These are phyloP conservation scores for Zymoseptoria pseudotritici DNA, from an alignment of 2,329 filamentous ascomycete species.

Conservation along the genomic window DNA sequence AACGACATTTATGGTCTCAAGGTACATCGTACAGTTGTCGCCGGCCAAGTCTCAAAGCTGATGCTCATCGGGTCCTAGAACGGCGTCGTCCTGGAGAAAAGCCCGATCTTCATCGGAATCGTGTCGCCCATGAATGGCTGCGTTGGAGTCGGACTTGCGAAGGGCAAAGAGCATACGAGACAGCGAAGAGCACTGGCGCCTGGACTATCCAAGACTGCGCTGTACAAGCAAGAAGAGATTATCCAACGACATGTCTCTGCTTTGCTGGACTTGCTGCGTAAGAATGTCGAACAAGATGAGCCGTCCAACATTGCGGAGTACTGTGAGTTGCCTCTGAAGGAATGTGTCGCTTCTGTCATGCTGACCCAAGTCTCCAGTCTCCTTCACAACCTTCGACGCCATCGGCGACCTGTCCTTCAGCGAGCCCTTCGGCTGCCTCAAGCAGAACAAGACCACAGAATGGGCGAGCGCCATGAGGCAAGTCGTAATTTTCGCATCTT, in stretches of 20 bases:
- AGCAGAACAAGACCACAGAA: conserved; percentile 1
- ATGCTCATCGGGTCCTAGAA: background rate
- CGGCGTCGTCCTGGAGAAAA: conserved; percentile 8
- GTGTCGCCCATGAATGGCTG: conserved; percentile 6
- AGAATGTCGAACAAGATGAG: background rate
- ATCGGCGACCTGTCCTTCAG: conserved; percentile 5
- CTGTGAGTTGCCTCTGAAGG: background rate
- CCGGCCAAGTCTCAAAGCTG: background rate
- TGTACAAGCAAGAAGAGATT: conserved; percentile 6
- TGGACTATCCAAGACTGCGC: conserved; percentile 2
- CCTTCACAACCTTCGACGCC: conserved; percentile 2
- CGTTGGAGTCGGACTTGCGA: conserved; percentile 6
- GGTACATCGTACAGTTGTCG: background rate
- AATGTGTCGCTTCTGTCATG: too few species aligned
- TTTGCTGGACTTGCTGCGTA: background rate
- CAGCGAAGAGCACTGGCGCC: conserved; percentile 6
- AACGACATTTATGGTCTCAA: conserved; percentile 6
- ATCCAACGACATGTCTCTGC: background rate
- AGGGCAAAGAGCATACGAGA: conserved; percentile 6
- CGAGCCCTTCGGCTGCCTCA: conserved; percentile 3
- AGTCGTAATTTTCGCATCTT: conserved; percentile 7
- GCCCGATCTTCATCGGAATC: conserved; percentile 9
- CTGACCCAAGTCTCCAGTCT: background rate
- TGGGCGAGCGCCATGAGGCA: conserved; percentile 7
- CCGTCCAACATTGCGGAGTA: conserved; percentile 4